A percentile compares a stretch with the other conserved stretches of the same genome.
Conservation (phyloP, 768 basidiomycete genomes). For the Agrocybe praecox region DNA sequence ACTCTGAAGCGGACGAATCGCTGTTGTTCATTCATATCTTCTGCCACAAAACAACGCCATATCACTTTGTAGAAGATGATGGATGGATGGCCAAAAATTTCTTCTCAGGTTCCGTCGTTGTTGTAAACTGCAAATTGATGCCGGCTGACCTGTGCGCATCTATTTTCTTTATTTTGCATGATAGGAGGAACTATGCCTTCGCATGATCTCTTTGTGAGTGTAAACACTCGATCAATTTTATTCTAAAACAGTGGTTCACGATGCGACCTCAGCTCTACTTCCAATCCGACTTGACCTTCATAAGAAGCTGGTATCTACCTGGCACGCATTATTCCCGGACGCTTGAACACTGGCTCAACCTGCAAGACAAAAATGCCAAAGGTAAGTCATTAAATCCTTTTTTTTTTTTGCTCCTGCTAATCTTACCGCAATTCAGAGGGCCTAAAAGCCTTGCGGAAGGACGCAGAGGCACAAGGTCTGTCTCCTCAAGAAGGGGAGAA, state of each 20-base stretch:
- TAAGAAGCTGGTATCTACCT: conserved; percentile 62
- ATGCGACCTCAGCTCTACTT: conserved; percentile 50
- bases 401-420: background rate
- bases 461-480: conserved; percentile 48
- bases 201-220: conserved; percentile 55
- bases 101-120: conserved; percentile 47
- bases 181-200: conserved; percentile 75
- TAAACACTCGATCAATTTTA: background rate
- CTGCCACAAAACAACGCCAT: conserved; percentile 63
- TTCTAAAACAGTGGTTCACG: background rate
- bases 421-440: conserved; percentile 31
- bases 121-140: background rate
- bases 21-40: conserved; percentile 74
- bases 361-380: conserved; percentile 55
- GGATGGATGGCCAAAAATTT: conserved; percentile 80
- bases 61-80: conserved; percentile 69
- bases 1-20: conserved; percentile 34
- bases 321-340: conserved; percentile 68
- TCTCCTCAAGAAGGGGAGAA: conserved; percentile 54
- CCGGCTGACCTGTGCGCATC: background rate
- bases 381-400: conserved; percentile 20
- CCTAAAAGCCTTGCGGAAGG: conserved; percentile 47
- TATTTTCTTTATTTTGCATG: background rate
- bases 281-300: conserved; percentile 60
- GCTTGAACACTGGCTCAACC: conserved; percentile 64